These are phyloP conservation scores for Pseudogymnoascus sp. DNA, from an alignment of 2,329 filamentous ascomycete genomes.

Conservation along the genomic window DNA sequence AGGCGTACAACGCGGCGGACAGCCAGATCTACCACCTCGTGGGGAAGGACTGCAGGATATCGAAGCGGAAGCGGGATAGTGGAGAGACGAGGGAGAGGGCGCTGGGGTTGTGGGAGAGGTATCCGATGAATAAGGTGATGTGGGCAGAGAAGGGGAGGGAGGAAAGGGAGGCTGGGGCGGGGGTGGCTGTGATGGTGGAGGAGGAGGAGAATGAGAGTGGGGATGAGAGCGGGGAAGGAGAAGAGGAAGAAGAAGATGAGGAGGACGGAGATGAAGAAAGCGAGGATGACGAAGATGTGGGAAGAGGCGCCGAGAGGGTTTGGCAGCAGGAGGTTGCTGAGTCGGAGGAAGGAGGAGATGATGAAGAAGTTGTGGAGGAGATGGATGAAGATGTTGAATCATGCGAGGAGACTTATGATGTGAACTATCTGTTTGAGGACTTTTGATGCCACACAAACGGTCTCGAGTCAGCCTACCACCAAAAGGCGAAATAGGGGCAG, in stretches of 20 bases:
- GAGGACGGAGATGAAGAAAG: background rate
- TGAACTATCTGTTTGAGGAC: background rate
- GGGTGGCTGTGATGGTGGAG: background rate
- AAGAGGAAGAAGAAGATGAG: background rate
- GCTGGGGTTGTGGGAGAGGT: slow-evolving; percentile 6
- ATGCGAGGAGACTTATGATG: background rate
- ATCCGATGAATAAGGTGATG: background rate
- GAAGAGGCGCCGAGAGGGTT: background rate
- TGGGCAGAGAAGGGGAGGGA: background rate
- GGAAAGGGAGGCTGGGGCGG: background rate
- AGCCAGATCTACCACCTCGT: background rate
- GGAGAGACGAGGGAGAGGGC: slow-evolving; percentile 4
- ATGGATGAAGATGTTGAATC: background rate
- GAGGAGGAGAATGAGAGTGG: too few relatives aligned
- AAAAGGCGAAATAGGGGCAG: background rate
- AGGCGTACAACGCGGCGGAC: slow-evolving; percentile 2
- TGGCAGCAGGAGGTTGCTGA: slow-evolving; percentile 3
- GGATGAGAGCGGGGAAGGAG: background rate
- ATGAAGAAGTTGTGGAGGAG: background rate
- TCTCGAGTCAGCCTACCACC: too few relatives aligned
- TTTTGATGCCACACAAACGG: background rate
- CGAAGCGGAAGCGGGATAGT: background rate
- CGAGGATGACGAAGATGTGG: background rate
- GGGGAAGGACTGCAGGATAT: background rate
- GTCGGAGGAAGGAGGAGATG: background rate